These are phyloP conservation scores for Amphibolis antarctica DNA, from an alignment of 106 monocot species.

Conservation along the genomic window DNA sequence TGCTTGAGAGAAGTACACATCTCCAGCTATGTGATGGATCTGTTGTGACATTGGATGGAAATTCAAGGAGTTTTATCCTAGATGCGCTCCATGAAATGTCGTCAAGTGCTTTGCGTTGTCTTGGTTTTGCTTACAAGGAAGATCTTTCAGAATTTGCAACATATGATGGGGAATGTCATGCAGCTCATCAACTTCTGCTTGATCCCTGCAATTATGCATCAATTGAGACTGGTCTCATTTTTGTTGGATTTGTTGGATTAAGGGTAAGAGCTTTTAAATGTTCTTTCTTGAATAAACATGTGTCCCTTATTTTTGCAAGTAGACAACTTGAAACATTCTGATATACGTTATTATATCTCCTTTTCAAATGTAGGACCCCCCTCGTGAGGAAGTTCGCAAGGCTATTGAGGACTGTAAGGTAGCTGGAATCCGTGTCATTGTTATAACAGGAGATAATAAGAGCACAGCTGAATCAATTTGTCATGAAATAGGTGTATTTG, in stretches of 20 bases:
- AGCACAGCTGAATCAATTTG: slow-evolving; percentile 91
- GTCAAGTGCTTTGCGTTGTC: slow-evolving; percentile 58
- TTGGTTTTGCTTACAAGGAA: slow-evolving; percentile 66
- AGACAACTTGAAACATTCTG: background rate
- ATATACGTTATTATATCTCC: background rate
- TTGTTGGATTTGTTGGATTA: slow-evolving; percentile 47
- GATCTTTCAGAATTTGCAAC: slow-evolving; percentile 52
- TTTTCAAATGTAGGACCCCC: slow-evolving; percentile 51
- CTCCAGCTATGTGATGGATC: slow-evolving; percentile 54
- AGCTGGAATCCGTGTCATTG: slow-evolving; percentile 85
- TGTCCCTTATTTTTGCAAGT: background rate
- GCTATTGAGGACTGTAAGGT: slow-evolving; percentile 81
- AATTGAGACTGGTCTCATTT: slow-evolving; percentile 49
- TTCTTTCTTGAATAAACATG: background rate
- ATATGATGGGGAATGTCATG: slow-evolving; percentile 38
- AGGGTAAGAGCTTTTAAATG: slow-evolving; percentile 20
- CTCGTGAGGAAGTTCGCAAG: slow-evolving; percentile 59
- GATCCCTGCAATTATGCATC: slow-evolving; percentile 47
- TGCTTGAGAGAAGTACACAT: slow-evolving; percentile 40
- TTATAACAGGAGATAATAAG: slow-evolving; percentile 97
- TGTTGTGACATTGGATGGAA: slow-evolving; percentile 31
- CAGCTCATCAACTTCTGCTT: slow-evolving; percentile 47
- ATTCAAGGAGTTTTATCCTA: slow-evolving; percentile 32
- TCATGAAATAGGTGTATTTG: slow-evolving; percentile 78
- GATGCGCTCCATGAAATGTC: slow-evolving; percentile 52